These are phyloP conservation scores for Klebsormidium nitens DNA, from an alignment of 139 green algal species.

Conservation along the genomic window DNA sequence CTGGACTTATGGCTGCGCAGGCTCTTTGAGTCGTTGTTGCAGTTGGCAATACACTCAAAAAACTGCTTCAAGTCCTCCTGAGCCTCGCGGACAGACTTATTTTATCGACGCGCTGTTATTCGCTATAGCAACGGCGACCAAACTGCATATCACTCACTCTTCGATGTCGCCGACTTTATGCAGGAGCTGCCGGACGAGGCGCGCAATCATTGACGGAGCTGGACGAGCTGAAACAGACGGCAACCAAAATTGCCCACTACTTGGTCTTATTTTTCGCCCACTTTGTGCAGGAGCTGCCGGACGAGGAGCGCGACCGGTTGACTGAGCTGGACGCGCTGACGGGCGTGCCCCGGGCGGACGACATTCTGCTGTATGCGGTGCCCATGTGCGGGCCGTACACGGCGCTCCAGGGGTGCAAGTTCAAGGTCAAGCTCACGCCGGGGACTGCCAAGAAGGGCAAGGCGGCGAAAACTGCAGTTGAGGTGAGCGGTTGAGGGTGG, in stretches of 20 bases:
- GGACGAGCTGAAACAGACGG: slow-evolving; percentile 15
- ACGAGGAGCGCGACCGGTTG: slow-evolving; percentile 31
- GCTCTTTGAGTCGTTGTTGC: too few species aligned
- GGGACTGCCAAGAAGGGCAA: slow-evolving; percentile 89
- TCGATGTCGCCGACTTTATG: neutral
- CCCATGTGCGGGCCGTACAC: slow-evolving; percentile 86
- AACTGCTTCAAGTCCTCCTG: too few species aligned
- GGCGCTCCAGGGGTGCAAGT: slow-evolving; percentile 67
- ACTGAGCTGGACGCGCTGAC: slow-evolving; percentile 35
- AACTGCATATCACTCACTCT: neutral
- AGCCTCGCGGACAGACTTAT: too few species aligned
- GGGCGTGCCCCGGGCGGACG: slow-evolving; percentile 54
- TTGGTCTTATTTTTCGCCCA: neutral
- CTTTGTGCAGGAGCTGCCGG: slow-evolving; percentile 18
- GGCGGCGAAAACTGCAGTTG: slow-evolving; percentile 13
- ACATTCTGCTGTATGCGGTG: slow-evolving; percentile 81
- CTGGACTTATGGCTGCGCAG: too few species aligned
- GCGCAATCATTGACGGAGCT: slow-evolving; percentile 29
- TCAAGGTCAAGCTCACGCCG: slow-evolving; percentile 74
- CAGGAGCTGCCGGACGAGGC: slow-evolving; percentile 25
- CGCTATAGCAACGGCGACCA: neutral
- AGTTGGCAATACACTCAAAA: too few species aligned
- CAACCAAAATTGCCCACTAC: neutral
- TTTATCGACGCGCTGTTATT: too few species aligned
- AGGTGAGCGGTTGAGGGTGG: too few species aligned